These are phyloP conservation scores for Diaporthe helianthi DNA, from an alignment of 2,329 filamentous ascomycete species.

Conservation along the genomic window DNA sequence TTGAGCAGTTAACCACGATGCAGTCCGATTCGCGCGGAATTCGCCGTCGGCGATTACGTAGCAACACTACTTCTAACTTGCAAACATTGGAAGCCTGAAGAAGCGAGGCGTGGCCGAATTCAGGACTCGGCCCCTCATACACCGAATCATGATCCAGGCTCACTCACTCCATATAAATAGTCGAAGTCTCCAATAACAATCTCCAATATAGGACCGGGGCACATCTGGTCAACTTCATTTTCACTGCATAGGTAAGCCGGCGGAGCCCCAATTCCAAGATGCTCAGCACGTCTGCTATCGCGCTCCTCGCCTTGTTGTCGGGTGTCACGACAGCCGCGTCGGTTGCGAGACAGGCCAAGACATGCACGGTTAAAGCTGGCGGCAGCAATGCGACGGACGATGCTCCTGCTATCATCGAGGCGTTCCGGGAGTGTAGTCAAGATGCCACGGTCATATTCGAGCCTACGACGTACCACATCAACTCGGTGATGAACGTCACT, in stretches of 20 bases:
- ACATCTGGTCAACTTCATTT: not conserved
- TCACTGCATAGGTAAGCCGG: not conserved
- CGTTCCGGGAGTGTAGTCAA: conserved; percentile 49
- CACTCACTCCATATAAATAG: not conserved
- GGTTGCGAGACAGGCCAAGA: not conserved
- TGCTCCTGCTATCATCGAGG: conserved; percentile 49
- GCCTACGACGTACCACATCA: conserved; percentile 52
- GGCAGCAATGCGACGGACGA: conserved; percentile 43
- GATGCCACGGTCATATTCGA: conserved; percentile 50
- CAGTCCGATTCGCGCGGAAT: conserved; percentile 2
- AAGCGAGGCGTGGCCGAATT: not conserved
- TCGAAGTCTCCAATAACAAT: not conserved
- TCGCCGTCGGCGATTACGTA: not conserved
- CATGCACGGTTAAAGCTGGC: conserved; percentile 9
- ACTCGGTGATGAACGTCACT: conserved; percentile 52
- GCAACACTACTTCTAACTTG: not conserved
- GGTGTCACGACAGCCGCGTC: not conserved
- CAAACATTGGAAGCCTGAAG: not conserved
- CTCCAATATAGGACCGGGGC: not conserved
- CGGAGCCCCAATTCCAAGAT: not conserved
- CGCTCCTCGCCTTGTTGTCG: not conserved
- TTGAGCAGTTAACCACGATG: not conserved
- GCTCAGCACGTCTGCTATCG: not conserved
- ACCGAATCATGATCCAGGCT: not conserved
- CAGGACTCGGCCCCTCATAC: conserved; percentile 5